phyloP scores from a whole-genome alignment of 73 alveolate genomes.

The Tetrahymena elliotti region DNA sequence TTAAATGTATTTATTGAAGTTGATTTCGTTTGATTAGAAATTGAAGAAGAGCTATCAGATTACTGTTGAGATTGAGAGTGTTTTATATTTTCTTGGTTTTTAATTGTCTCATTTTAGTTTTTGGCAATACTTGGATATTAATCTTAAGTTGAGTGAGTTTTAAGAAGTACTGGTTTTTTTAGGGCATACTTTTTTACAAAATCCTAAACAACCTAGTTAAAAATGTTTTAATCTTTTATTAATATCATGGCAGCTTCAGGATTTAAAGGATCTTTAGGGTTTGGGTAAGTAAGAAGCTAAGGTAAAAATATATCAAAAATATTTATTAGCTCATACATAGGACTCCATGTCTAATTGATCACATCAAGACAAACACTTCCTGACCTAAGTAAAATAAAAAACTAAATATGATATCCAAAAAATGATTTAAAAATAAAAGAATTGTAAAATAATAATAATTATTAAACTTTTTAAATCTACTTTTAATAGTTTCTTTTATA shows the following conservation, averaged over 20 bases:
- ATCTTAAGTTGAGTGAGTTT: not conserved
- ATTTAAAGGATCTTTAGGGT: slow-evolving; percentile 93
- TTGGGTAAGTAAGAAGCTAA: slow-evolving; percentile 89
- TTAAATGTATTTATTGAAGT: not conserved
- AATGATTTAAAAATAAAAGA: not conserved
- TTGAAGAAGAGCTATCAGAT: not conserved
- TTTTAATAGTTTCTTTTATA: too few species aligned
- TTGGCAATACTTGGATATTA: not conserved
- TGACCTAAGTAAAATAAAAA: slow-evolving; percentile 39
- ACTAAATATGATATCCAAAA: not conserved
- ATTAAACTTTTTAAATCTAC: too few species aligned
- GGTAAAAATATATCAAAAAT: slow-evolving; percentile 91
- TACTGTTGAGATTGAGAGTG: not conserved
- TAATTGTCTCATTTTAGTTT: not conserved
- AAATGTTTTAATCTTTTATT: slow-evolving; percentile 34
- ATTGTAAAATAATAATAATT: too few species aligned
- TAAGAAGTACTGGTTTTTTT: not conserved
- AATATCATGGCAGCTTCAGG: slow-evolving; percentile 87
- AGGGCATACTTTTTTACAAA: not conserved
- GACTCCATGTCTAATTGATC: slow-evolving; percentile 94
- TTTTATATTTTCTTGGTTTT: not conserved
- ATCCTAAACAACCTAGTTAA: not conserved
- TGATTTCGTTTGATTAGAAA: not conserved
- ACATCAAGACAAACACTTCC: slow-evolving; percentile 93
- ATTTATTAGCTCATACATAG: slow-evolving; percentile 85